Evolutionary conservation across 1,139 yeast genomes (phyloP).

Genomic region (Yamadazyma aaseri): DNA sequence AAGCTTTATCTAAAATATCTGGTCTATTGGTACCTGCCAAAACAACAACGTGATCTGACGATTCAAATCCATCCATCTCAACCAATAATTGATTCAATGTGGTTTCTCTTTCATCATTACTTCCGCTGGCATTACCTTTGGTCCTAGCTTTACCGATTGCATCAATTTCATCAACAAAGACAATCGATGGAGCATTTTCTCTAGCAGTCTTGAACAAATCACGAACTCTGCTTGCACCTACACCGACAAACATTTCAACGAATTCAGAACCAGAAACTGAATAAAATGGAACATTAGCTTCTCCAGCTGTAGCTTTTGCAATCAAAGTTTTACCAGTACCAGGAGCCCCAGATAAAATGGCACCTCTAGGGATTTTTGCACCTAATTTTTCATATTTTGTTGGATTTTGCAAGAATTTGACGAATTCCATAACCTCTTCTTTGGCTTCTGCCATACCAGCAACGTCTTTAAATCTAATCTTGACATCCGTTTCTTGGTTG

Average conservation of each 20-base stretch:
- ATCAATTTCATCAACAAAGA: constrained; percentile 95
- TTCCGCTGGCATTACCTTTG: constrained; percentile 78
- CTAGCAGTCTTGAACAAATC: constrained; percentile 92
- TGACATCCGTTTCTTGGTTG: constrained; percentile 88
- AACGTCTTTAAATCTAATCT: constrained; percentile 86
- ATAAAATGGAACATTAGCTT: constrained; percentile 94
- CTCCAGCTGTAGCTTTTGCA: constrained; percentile 99
- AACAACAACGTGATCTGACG: constrained; percentile 90
- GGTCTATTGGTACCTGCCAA: constrained; percentile 96
- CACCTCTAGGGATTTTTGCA: constrained; percentile 97
- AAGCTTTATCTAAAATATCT: constrained; percentile 88
- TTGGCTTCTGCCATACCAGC: constrained; percentile 99
- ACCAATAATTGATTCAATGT: constrained; percentile 92
- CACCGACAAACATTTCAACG: constrained; percentile 98
- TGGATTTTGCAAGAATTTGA: constrained; percentile 86
- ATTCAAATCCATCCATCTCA: constrained; percentile 96
- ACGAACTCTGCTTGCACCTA: constrained; percentile 96
- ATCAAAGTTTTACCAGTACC: constrained; percentile 97
- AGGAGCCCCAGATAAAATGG: constrained; percentile 97
- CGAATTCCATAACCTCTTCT: constrained; percentile 97
- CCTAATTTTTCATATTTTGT: constrained; percentile 86
- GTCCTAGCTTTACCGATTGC: constrained; percentile 96
- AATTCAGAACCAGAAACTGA: constrained; percentile 98
- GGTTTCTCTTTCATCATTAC: constrained; percentile 95
- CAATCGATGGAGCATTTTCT: constrained; percentile 88